Base-by-base conservation (phyloP, 108 stramenopile species). In the Conticribra weissflogii region DNA sequence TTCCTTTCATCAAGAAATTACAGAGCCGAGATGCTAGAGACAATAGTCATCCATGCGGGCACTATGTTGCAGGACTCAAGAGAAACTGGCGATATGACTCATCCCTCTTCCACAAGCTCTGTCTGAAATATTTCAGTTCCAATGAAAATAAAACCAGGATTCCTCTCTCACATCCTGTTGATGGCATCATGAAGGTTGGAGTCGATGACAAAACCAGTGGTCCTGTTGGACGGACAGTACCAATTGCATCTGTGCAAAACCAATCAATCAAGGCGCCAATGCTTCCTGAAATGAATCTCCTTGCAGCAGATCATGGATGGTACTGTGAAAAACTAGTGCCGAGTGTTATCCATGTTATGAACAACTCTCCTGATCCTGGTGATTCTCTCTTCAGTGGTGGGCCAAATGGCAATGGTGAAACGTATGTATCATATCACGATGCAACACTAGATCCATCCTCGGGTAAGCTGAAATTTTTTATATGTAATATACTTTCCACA, bases 361-460 rank as follows among this genome's bases (percentile, higher is more conserved):
- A 59, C 18, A 4, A 4, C 17, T 36, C 18, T 14, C 18, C 16
- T 17, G 34, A 59, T 17, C 33, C 57, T 4, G 57, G 57, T 18
- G 57, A 18, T 18, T 59, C 57, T n/a, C n/a, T 59, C 3, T 59
- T 21, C 57, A 59, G 57, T 59, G 57, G 57, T 24, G 57, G 57
- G 16, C 4, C 4, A 41, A 22, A 59, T 59, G 57, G 57, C 31
- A 59, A 59, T 59, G 57, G 57, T 12, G 4, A 24, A 21, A 41
- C 34, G 4, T 59, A n/a, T 59, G 57, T 59, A 17, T 5, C 57
- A 14, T 4, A 28, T 36, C 57, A 59, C 18, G 57, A 59, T 17
- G n/a, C 22, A 5, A 59, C 57, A 17, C 21, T 59, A 3, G 18
- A 59, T 41, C 57, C 57, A 24, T 59, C 57, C n/a, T 17, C 16